These are phyloP conservation scores for Herpetomonas tarakana DNA, from an alignment of 208 protist species.

Conservation along the genomic window DNA sequence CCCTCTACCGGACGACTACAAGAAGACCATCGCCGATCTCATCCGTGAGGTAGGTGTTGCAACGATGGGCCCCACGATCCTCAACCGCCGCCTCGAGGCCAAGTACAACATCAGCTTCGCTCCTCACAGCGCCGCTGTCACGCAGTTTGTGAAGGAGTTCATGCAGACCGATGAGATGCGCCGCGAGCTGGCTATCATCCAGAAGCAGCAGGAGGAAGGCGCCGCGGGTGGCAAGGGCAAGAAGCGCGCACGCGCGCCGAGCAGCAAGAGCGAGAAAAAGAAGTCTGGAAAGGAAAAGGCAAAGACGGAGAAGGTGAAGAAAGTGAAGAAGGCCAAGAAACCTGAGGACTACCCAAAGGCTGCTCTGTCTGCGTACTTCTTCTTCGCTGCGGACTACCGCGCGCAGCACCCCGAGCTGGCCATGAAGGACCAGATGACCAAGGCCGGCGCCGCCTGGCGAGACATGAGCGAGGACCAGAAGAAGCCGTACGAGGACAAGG, in stretches of 20 bases:
- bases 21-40: constrained; percentile 52
- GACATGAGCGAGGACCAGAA: constrained; percentile 58
- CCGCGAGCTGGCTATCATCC: constrained; percentile 59
- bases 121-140: constrained; percentile 33
- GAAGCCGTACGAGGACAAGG: constrained; percentile 77
- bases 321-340: constrained; percentile 64
- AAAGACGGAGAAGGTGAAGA: constrained; percentile 29
- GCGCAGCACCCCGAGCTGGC: constrained; percentile 47
- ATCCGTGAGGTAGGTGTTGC: constrained; percentile 70
- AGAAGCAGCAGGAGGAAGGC: constrained; percentile 41
- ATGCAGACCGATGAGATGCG: constrained; percentile 61
- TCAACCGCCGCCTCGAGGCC: constrained; percentile 57
- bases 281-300: neutral
- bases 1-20: constrained; percentile 59
- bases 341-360: constrained; percentile 86
- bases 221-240: constrained; percentile 36
- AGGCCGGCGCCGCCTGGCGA: constrained; percentile 70
- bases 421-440: constrained; percentile 60
- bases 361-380: constrained; percentile 74
- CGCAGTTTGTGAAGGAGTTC: constrained; percentile 33
- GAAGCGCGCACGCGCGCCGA: constrained; percentile 19
- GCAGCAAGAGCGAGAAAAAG: constrained; percentile 20
- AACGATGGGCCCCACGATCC: constrained; percentile 46
- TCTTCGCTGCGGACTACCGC: constrained; percentile 73
- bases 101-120: constrained; percentile 77